Conservation (phyloP, 805 yeast species). For the Yarrowia divulgata region DNA sequence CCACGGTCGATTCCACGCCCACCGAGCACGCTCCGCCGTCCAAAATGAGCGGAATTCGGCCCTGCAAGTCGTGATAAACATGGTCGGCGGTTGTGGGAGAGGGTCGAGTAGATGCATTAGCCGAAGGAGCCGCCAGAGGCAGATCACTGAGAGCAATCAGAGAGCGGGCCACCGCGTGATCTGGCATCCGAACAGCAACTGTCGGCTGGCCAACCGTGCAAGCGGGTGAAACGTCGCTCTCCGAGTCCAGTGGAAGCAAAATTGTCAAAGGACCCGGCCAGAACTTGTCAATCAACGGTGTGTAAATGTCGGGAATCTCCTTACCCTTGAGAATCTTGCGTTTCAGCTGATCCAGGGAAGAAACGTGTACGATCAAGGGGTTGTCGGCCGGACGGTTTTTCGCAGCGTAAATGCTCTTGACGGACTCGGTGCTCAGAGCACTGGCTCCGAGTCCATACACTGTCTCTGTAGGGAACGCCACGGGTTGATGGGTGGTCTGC, state of each 20-base stretch:
- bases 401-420: slow-evolving; percentile 78
- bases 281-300: slow-evolving; percentile 66
- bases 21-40: slow-evolving; percentile 92
- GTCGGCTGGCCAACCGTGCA: slow-evolving; percentile 91
- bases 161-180: slow-evolving; percentile 88
- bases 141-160: slow-evolving; percentile 81
- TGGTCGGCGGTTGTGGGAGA: slow-evolving; percentile 91
- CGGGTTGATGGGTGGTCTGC: slow-evolving; percentile 61
- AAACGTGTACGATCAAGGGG: slow-evolving; percentile 89
- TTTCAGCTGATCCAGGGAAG: slow-evolving; percentile 75
- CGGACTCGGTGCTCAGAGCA: slow-evolving; percentile 75
- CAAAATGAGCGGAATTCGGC: slow-evolving; percentile 79
- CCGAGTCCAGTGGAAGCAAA: slow-evolving; percentile 66
- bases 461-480: slow-evolving; percentile 96
- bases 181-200: slow-evolving; percentile 90
- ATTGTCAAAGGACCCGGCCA: slow-evolving; percentile 99
- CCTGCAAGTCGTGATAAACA: slow-evolving; percentile 79
- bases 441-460: slow-evolving; percentile 96
- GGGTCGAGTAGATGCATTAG: slow-evolving; percentile 94
- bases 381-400: slow-evolving; percentile 96
- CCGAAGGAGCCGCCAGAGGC: slow-evolving; percentile 97
- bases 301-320: slow-evolving; percentile 71
- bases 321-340: slow-evolving; percentile 59
- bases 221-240: slow-evolving; percentile 59
- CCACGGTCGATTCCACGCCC: slow-evolving; percentile 93